Conservation (phyloP, 148 eudicot species). For the Rheum nobile region DNA sequence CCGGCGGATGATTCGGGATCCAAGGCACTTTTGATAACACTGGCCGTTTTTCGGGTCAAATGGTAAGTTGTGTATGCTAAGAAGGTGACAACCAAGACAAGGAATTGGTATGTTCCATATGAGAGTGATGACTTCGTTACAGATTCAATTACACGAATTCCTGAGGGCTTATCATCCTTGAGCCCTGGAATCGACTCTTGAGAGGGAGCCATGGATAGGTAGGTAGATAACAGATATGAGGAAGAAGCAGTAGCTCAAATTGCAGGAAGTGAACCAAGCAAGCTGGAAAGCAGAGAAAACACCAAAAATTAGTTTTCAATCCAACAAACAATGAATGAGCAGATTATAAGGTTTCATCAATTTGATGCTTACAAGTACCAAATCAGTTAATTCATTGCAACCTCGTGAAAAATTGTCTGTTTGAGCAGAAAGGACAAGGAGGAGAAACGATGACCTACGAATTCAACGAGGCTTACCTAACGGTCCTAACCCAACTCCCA, state of each 20-base stretch:
- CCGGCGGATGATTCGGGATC: slow-evolving; percentile 45
- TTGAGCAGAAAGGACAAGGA: not conserved
- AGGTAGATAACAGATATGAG: slow-evolving; percentile 11
- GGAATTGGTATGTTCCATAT: slow-evolving; percentile 61
- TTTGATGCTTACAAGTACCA: not conserved
- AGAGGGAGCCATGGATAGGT: slow-evolving; percentile 32
- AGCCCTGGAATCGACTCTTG: slow-evolving; percentile 20
- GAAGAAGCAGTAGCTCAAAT: slow-evolving; percentile 4
- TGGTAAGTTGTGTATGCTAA: slow-evolving; percentile 73
- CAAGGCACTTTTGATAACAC: slow-evolving; percentile 79
- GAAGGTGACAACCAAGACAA: slow-evolving; percentile 68
- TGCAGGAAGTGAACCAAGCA: slow-evolving; percentile 14
- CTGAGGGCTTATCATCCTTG: slow-evolving; percentile 46
- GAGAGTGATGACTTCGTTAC: slow-evolving; percentile 41
- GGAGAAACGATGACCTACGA: not conserved
- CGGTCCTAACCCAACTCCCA: not conserved
- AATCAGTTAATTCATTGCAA: not conserved
- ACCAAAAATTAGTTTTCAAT: slow-evolving; percentile 3
- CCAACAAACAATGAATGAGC: not conserved
- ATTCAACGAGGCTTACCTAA: slow-evolving; percentile 5
- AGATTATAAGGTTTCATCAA: not conserved
- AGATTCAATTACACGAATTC: slow-evolving; percentile 44
- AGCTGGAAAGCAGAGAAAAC: slow-evolving; percentile 16
- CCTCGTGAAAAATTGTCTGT: not conserved
- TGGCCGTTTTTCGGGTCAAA: slow-evolving; percentile 68